Base-by-base conservation (phyloP, 352 stramenopile species). In the Phytophthora sp. region DNA sequence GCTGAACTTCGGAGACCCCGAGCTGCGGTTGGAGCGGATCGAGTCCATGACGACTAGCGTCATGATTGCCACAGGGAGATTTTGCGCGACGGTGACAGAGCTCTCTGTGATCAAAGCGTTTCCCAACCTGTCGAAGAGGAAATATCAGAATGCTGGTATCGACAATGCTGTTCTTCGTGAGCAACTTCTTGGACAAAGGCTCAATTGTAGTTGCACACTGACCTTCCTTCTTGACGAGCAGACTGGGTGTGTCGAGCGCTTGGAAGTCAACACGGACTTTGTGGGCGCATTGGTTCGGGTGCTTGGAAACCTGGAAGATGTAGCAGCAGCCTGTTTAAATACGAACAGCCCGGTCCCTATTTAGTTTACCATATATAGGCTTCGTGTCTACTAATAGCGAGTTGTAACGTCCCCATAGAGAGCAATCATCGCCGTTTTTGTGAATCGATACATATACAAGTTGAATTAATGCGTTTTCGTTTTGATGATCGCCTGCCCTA, bases 141-240 rank as follows among this genome's bases (percentile, higher is more conserved):
- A 7, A 0, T 7, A 3, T 23, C 33, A 27, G 6, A 9, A 36
- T 27, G 13, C 18, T 12, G 39, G 21, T 18, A 24, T 18, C 24
- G 18, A 31, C 15, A 21, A 13, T 15, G 24, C 2, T 15, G 12
- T 7, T n/a, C 27, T 44, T 36, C 26, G 53, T 15, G 27, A 52
- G 20, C 53, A 21, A 20, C 38, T 61, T 23, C n/a, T 44, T 24
- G 27, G 30, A 2, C 38, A 51, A 39, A 45, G 27, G 13, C 26
- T 61, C 4, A 16, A n/a, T 2, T 44, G n/a, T 21, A 61, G 18
- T 27, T 61, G 39, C 39, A 31, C 38, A 6, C 20, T 45, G n/a
- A 44, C 7, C 4, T 51, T 61, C 11, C 7, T 61, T 26, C 45
- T 61, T 30, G 39, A 61, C 38, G 39, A 61, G 31, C 18, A 45